Percentiles rank a stretch among this genome's conserved stretches.
Evolutionary conservation across 2,329 filamentous ascomycete species (phyloP).

Genomic region (Ceratocystis lukuohia): DNA sequence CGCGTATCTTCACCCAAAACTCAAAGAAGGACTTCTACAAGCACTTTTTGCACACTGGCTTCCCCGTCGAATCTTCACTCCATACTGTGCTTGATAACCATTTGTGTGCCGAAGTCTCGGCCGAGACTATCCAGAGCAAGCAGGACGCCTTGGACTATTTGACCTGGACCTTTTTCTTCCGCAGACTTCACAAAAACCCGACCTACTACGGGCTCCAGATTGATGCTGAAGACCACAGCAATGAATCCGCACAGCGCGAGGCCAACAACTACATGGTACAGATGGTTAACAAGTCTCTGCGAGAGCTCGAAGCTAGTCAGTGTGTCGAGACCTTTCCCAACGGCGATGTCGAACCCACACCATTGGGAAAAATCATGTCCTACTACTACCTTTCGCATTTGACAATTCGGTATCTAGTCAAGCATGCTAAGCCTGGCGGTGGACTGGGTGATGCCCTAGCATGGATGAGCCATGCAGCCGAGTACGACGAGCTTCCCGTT

Average conservation of each 20-base stretch:
- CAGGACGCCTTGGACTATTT: conserved; percentile 96
- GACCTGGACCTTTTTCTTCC: conserved; percentile 99
- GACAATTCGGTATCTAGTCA: conserved; percentile 75
- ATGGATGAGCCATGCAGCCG: conserved; percentile 87
- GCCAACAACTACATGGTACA: conserved; percentile 93
- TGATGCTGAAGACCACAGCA: conserved; percentile 36
- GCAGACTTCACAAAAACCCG: conserved; percentile 91
- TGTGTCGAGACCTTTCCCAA: conserved; percentile 76
- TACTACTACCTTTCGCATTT: conserved; percentile 97
- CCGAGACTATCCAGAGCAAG: conserved; percentile 83
- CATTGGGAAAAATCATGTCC: conserved; percentile 95
- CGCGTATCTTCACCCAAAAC: conserved; percentile 93
- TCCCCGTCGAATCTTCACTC: conserved; percentile 89
- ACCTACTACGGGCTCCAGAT: conserved; percentile 96
- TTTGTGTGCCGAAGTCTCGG: conserved; percentile 84
- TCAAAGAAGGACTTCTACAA: conserved; percentile 99
- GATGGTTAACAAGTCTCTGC: conserved; percentile 76
- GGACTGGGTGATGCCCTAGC: conserved; percentile 70
- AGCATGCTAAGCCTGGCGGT: conserved; percentile 60
- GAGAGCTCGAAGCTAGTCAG: conserved; percentile 67
- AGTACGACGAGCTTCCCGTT: conserved; percentile 95
- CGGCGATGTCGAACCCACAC: conserved; percentile 78
- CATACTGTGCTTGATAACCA: conserved; percentile 97
- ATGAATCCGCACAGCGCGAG: conserved; percentile 53
- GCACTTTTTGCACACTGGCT: conserved; percentile 95